These are phyloP conservation scores for Diversispora epigaea DNA, from an alignment of 192 early-diverging fungal genomes.

Conservation along the genomic window DNA sequence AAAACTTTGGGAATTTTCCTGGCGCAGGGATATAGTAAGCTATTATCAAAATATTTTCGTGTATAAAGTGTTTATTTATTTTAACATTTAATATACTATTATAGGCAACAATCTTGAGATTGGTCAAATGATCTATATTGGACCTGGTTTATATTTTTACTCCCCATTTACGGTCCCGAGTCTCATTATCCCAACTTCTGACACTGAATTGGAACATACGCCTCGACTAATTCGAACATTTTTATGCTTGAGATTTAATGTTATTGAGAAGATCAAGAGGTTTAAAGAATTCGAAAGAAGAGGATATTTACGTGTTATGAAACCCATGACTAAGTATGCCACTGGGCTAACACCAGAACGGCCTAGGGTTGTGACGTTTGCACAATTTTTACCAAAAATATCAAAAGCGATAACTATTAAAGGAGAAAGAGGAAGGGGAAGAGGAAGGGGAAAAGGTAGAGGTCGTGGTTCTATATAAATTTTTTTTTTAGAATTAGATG, in stretches of 20 bases:
- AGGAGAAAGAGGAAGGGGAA: neutral
- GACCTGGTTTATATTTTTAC: neutral
- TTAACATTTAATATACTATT: slow-evolving; percentile 15
- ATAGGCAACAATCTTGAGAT: neutral
- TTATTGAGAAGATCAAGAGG: neutral
- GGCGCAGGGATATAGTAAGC: neutral
- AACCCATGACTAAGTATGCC: slow-evolving; percentile 8
- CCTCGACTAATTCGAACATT: neutral
- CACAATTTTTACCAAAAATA: slow-evolving; percentile 5
- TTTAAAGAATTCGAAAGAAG: neutral
- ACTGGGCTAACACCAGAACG: slow-evolving; percentile 6
- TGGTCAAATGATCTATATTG: neutral
- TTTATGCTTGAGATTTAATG: slow-evolving; percentile 11
- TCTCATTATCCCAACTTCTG: neutral
- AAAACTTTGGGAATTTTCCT: neutral
- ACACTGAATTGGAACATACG: neutral
- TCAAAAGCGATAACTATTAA: neutral
- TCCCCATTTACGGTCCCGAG: too few species aligned
- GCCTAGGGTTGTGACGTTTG: slow-evolving; percentile 6
- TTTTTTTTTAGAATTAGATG: too few species aligned
- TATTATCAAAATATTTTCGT: slow-evolving; percentile 1
- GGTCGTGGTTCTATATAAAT: neutral
- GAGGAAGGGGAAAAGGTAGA: neutral
- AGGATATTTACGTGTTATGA: neutral
- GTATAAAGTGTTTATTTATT: slow-evolving; percentile 12